These are phyloP conservation scores for Nicotiana paniculata DNA, from an alignment of 257 asterid genomes.

Conservation along the genomic window DNA sequence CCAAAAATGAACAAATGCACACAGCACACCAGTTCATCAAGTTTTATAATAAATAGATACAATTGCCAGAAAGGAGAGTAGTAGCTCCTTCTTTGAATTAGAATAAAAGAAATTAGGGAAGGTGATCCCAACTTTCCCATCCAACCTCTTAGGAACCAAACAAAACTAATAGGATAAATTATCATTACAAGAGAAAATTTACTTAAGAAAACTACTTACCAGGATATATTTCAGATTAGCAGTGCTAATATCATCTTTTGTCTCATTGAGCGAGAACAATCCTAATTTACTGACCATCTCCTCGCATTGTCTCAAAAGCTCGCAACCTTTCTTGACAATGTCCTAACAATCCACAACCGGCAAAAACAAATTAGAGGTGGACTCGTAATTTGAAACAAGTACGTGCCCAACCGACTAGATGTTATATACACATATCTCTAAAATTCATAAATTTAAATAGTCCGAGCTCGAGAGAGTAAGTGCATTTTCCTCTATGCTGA, in stretches of 20 bases:
- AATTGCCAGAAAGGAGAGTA: background rate
- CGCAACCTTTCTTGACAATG: constrained; percentile 60
- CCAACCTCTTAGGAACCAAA: background rate
- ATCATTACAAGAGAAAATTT: background rate
- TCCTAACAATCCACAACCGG: constrained; percentile 32
- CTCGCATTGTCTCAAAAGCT: constrained; percentile 62
- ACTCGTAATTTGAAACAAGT: background rate
- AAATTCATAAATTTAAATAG: background rate
- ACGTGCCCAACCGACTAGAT: background rate
- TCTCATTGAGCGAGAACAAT: constrained; percentile 71
- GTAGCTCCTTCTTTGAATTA: background rate
- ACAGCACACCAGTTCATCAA: background rate
- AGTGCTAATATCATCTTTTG: constrained; percentile 87
- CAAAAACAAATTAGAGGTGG: background rate
- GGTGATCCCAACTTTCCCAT: background rate
- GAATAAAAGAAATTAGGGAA: background rate
- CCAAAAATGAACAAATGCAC: background rate
- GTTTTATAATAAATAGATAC: background rate
- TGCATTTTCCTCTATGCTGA: background rate
- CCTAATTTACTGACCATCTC: constrained; percentile 81
- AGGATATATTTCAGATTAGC: constrained; percentile 74
- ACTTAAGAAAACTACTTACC: constrained; percentile 34
- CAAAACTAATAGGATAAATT: background rate
- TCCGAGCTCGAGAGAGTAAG: background rate
- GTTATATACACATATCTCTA: background rate